A percentile compares a stretch with the other conserved stretches of the same genome.
phyloP scores from a whole-genome alignment of 305 asterid species.

The Solanum hybrid region DNA sequence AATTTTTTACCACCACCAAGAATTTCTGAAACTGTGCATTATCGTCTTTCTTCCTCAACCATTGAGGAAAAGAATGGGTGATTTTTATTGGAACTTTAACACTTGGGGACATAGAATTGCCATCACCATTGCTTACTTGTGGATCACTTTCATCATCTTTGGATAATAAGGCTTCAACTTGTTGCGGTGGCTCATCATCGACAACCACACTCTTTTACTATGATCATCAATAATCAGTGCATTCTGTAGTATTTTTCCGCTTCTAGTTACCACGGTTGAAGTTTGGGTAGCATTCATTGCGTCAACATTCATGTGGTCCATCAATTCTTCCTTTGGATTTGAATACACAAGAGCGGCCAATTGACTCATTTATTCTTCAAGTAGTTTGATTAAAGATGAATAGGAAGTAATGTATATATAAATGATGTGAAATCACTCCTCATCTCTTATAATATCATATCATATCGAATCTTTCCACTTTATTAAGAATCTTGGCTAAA shows the following conservation, averaged over 20 bases:
- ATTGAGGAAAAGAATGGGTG: neutral
- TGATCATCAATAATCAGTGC: neutral
- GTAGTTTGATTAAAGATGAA: neutral
- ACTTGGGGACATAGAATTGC: neutral
- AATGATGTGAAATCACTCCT: neutral
- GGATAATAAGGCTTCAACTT: too few relatives aligned
- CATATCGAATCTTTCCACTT: neutral
- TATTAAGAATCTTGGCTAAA: neutral
- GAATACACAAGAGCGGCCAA: neutral
- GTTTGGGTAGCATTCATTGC: neutral
- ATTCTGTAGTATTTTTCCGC: neutral
- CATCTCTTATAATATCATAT: neutral
- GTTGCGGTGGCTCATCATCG: too few relatives aligned
- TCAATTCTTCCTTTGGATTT: neutral
- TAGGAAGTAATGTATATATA: neutral
- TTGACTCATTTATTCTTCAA: neutral
- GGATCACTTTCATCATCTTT: neutral
- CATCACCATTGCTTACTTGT: neutral
- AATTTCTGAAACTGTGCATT: neutral
- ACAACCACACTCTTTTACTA: neutral
- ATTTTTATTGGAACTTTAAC: neutral
- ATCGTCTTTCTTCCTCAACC: neutral
- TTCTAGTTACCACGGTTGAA: neutral
- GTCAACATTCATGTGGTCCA: neutral
- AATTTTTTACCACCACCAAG: neutral